Evolutionary conservation across 2,329 filamentous ascomycete species (phyloP).

Genomic region (Magnaporthiopsis incrustans): DNA sequence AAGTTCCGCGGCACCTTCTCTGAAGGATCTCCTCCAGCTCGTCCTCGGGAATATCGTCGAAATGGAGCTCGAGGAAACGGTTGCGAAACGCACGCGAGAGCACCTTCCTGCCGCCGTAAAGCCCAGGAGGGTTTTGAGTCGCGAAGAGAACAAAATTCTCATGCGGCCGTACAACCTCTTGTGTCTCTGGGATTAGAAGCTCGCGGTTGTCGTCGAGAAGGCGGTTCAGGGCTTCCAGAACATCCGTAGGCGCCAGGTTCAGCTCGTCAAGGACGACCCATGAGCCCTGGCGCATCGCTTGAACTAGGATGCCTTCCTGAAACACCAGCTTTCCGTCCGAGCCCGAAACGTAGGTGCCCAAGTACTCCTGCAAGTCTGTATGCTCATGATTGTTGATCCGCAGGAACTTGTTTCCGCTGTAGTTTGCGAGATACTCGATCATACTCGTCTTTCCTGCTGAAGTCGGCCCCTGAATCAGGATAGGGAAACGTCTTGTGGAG

Average conservation of each 20-base stretch:
- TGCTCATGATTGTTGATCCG: slow-evolving; percentile 99
- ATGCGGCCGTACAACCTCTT: slow-evolving; percentile 86
- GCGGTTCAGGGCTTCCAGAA: slow-evolving; percentile 90
- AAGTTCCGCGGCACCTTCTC: slow-evolving; percentile 75
- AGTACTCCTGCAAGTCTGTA: slow-evolving; percentile 94
- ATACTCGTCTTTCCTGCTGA: slow-evolving; percentile 98
- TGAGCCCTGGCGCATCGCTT: slow-evolving; percentile 83
- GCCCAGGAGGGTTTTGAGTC: slow-evolving; percentile 90
- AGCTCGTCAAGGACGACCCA: slow-evolving; percentile 99
- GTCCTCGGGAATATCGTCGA: slow-evolving; percentile 93
- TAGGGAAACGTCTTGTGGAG: slow-evolving; percentile 84
- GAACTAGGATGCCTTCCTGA: slow-evolving; percentile 88
- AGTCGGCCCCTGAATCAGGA: slow-evolving; percentile 92
- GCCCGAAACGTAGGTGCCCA: slow-evolving; percentile 88
- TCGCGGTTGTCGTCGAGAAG: slow-evolving; percentile 95
- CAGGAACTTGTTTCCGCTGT: slow-evolving; percentile 93
- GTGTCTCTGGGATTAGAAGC: slow-evolving; percentile 90
- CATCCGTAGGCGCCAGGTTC: slow-evolving; percentile 93
- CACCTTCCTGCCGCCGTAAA: slow-evolving; percentile 91
- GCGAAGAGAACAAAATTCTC: slow-evolving; percentile 97
- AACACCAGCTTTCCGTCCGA: slow-evolving; percentile 79
- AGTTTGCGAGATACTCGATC: slow-evolving; percentile 97
- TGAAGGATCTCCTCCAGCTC: slow-evolving; percentile 90
- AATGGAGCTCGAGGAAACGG: slow-evolving; percentile 92
- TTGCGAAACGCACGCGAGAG: slow-evolving; percentile 94